Evolutionary conservation across 1,139 yeast species (phyloP).

Genomic region (Sugiyamaella paludigena): DNA sequence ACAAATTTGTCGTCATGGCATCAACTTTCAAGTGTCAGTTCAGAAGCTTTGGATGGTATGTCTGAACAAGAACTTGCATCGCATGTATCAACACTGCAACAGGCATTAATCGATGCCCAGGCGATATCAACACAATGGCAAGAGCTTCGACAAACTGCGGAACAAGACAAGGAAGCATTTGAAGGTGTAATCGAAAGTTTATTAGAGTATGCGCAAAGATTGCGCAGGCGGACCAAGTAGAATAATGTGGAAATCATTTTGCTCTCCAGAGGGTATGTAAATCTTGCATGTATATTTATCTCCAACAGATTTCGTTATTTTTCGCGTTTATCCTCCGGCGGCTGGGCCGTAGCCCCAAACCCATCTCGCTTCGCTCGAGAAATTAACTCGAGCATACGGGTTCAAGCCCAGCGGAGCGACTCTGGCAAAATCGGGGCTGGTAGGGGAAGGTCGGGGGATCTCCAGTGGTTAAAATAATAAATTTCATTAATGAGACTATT

Average conservation of each 20-base stretch:
- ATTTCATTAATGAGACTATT: not conserved
- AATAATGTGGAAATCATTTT: too few relatives aligned
- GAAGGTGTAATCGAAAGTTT: conserved; percentile 70
- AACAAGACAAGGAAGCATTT: conserved; percentile 58
- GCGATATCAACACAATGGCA: conserved; percentile 51
- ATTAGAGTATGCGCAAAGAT: conserved; percentile 62
- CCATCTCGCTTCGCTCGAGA: too few relatives aligned
- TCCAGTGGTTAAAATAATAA: too few relatives aligned
- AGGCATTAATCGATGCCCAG: conserved; percentile 36
- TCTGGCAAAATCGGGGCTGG: too few relatives aligned
- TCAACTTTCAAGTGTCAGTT: conserved; percentile 35
- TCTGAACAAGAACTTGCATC: conserved; percentile 32
- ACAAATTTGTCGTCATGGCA: conserved; percentile 30
- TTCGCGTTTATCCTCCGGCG: too few relatives aligned
- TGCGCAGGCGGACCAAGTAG: conserved; percentile 21
- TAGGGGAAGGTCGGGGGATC: too few relatives aligned
- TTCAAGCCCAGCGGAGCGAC: too few relatives aligned
- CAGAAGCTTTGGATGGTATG: conserved; percentile 39
- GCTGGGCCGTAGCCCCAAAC: too few relatives aligned
- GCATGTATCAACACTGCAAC: conserved; percentile 31
- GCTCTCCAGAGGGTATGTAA: too few relatives aligned
- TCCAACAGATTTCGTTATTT: too few relatives aligned
- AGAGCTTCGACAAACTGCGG: conserved; percentile 43
- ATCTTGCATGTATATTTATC: too few relatives aligned
- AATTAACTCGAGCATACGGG: too few relatives aligned